phyloP scores from a whole-genome alignment of 2,329 filamentous ascomycete genomes.

The Bretziella fagacearum region DNA sequence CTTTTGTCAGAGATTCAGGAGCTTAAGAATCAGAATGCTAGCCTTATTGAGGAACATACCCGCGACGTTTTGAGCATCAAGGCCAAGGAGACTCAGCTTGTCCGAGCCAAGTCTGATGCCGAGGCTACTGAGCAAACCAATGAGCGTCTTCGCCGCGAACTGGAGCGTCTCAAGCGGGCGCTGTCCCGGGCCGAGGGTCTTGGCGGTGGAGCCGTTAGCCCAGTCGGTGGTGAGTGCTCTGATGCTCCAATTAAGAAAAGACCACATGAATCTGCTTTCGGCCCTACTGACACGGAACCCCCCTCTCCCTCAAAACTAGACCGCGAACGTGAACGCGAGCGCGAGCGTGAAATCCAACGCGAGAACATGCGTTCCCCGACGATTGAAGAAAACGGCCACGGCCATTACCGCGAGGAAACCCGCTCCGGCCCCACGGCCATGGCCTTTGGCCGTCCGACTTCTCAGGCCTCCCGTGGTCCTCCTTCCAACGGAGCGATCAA shows the following conservation, averaged over 20 bases:
- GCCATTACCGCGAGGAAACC: neutral
- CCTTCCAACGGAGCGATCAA: conserved; percentile 25
- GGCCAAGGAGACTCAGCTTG: conserved; percentile 93
- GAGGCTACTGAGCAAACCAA: conserved; percentile 78
- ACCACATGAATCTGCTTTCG: conserved; percentile 17
- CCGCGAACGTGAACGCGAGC: conserved; percentile 14
- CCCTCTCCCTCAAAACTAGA: conserved; percentile 13
- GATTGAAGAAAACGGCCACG: conserved; percentile 1
- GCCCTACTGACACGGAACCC: conserved; percentile 15
- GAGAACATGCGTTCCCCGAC: conserved; percentile 30
- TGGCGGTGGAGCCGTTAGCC: conserved; percentile 17
- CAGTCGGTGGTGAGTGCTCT: conserved; percentile 16
- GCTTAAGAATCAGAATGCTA: conserved; percentile 90
- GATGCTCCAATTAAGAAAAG: conserved; percentile 13
- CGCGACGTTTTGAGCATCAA: conserved; percentile 91
- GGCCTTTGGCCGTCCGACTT: conserved; percentile 7
- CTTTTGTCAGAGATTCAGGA: conserved; percentile 79
- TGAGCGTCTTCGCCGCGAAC: conserved; percentile 68
- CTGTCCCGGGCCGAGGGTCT: conserved; percentile 44
- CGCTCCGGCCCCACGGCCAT: conserved; percentile 31
- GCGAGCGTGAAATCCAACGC: conserved; percentile 2
- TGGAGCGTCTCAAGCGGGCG: conserved; percentile 85
- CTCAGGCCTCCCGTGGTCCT: conserved; percentile 16
- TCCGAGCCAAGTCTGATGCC: conserved; percentile 75
- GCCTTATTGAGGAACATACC: conserved; percentile 93